Conservation (phyloP, 106 monocot species). For the Ottelia alismoides region DNA sequence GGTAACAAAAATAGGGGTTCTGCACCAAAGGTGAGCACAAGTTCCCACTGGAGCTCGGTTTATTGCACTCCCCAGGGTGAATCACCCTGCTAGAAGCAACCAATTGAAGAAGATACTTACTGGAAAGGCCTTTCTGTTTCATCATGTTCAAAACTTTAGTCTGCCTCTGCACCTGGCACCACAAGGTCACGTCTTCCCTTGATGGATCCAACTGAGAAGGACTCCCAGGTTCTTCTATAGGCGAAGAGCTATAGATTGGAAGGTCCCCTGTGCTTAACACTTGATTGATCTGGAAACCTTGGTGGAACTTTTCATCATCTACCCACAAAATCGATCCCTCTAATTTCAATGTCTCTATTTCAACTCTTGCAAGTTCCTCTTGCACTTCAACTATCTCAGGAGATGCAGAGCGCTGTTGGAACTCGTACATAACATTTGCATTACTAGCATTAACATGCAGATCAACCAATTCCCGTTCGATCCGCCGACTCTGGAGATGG, state of each 20-base stretch:
- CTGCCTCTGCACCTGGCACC: constrained; percentile 20
- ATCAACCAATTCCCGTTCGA: constrained; percentile 1
- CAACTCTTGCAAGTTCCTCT: not conserved
- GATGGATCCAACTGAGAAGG: constrained; percentile 15
- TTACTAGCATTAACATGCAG: no score
- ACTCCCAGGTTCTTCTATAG: constrained; percentile 9
- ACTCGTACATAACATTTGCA: not conserved
- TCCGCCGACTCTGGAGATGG: constrained; percentile 13
- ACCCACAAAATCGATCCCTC: constrained; percentile 9
- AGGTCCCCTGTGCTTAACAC: not conserved
- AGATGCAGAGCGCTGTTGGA: not conserved
- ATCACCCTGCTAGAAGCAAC: constrained; percentile 5
- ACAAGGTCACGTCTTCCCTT: constrained; percentile 17
- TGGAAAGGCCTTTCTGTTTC: constrained; percentile 10
- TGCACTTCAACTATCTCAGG: constrained; percentile 10
- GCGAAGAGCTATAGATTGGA: constrained; percentile 2
- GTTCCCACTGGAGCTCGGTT: not conserved
- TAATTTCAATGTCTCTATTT: not conserved
- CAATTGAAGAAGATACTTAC: constrained; percentile 10
- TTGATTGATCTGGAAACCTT: constrained; percentile 19
- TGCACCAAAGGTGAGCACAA: constrained; percentile 17
- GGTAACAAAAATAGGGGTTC: constrained; percentile 15
- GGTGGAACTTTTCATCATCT: constrained; percentile 8
- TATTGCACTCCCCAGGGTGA: constrained; percentile 9
- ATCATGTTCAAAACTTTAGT: constrained; percentile 16